phyloP scores from a whole-genome alignment of 164 flowering plant genomes.

The Magnolia changhungtana region DNA sequence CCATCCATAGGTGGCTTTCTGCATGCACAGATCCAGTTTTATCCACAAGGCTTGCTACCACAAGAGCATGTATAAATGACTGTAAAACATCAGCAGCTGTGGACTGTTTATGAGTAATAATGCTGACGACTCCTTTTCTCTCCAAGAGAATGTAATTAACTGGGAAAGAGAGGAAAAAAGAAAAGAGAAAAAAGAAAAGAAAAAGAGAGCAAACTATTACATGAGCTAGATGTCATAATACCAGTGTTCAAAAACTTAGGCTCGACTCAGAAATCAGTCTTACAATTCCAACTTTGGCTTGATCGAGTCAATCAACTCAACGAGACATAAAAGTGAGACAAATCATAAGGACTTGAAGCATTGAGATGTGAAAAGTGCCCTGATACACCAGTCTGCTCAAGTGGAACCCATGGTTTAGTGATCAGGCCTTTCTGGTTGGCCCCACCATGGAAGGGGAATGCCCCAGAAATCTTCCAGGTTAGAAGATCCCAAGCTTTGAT shows the following conservation, averaged over 20 bases:
- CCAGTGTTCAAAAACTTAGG: neutral
- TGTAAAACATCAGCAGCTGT: constrained; percentile 66
- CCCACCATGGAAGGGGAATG: neutral
- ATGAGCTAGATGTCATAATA: neutral
- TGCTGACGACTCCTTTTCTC: constrained; percentile 42
- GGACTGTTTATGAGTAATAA: constrained; percentile 67
- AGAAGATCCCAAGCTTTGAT: neutral
- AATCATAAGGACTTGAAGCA: neutral
- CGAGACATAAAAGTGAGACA: neutral
- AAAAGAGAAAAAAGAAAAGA: neutral
- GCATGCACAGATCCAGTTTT: constrained; percentile 29
- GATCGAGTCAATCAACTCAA: neutral
- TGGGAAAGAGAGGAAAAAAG: constrained; percentile 21
- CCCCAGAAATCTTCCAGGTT: neutral
- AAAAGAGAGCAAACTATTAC: neutral
- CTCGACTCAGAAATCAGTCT: neutral
- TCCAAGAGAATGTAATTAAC: constrained; percentile 65
- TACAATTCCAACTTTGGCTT: neutral
- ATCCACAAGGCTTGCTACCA: constrained; percentile 41
- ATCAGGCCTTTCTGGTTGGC: neutral
- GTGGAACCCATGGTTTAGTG: neutral
- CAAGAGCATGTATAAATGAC: constrained; percentile 82
- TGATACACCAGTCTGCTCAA: neutral
- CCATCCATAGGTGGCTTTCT: constrained; percentile 84
- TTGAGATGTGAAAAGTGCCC: neutral